These are phyloP conservation scores for Kurtzmaniella quercitrusa DNA, from an alignment of 1,139 yeast genomes.

Conservation along the genomic window DNA sequence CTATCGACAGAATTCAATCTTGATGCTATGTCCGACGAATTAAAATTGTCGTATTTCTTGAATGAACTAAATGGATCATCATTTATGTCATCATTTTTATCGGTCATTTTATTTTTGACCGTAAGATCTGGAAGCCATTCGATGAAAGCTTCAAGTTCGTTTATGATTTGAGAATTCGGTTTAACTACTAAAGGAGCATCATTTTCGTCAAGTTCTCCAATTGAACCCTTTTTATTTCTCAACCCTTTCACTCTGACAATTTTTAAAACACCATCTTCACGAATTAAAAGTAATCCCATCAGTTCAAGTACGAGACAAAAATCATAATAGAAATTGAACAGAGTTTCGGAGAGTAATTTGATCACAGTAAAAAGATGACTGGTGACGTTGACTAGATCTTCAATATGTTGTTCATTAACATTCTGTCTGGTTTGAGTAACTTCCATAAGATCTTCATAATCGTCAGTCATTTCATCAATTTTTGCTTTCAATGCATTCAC, in stretches of 20 bases:
- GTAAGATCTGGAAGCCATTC: slow-evolving; percentile 17
- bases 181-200: slow-evolving; percentile 16
- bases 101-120: neutral
- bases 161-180: slow-evolving; percentile 28
- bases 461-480: slow-evolving; percentile 39
- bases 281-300: slow-evolving; percentile 66
- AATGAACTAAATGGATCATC: no score
- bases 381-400: slow-evolving; percentile 23
- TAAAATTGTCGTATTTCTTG: no score
- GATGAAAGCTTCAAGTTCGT: slow-evolving; percentile 23
- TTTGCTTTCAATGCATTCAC: slow-evolving; percentile 34
- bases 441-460: slow-evolving; percentile 49
- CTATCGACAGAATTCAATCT: slow-evolving; percentile 12
- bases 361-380: slow-evolving; percentile 17
- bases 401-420: slow-evolving; percentile 24
- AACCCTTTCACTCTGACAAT: slow-evolving; percentile 71
- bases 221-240: slow-evolving; percentile 32
- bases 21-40: slow-evolving; percentile 6
- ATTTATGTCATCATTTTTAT: slow-evolving; percentile 4
- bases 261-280: slow-evolving; percentile 33
- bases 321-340: slow-evolving; percentile 33
- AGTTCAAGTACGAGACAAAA: slow-evolving; percentile 65
- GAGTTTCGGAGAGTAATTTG: slow-evolving; percentile 16
- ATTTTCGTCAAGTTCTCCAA: slow-evolving; percentile 15
- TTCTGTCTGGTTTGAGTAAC: slow-evolving; percentile 26